Percentiles rank a stretch among this genome's conserved stretches.
phyloP scores from a whole-genome alignment of 257 asterid genomes.

The Leptodermis oblonga region DNA sequence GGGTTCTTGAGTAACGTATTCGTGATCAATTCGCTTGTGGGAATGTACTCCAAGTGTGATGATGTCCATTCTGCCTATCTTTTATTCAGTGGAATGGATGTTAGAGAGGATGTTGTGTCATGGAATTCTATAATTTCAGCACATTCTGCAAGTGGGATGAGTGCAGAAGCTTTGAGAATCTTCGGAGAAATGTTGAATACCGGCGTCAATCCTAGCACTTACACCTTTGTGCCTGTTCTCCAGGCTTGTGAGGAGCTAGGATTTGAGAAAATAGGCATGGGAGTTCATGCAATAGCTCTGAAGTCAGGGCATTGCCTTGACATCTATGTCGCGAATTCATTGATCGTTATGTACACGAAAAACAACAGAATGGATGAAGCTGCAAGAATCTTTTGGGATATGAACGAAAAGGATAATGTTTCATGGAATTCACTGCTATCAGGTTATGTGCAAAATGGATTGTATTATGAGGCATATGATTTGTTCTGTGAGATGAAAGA shows the following conservation, averaged over 20 bases:
- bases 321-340: conserved; percentile 57
- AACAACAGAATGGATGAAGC: conserved; percentile 54
- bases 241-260: conserved; percentile 54
- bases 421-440: conserved; percentile 82
- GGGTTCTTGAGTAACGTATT: conserved; percentile 44
- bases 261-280: conserved; percentile 41
- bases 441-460: conserved; percentile 58
- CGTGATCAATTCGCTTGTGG: conserved; percentile 56
- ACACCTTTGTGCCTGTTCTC: conserved; percentile 75
- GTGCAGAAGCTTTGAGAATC: conserved; percentile 40
- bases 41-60: conserved; percentile 52
- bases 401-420: conserved; percentile 50
- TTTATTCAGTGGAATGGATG: conserved; percentile 42
- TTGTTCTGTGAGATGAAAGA: conserved; percentile 41
- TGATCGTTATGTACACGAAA: conserved; percentile 62
- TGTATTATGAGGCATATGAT: conserved; percentile 36
- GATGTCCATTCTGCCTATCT: conserved; percentile 36
- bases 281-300: conserved; percentile 47
- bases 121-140: conserved; percentile 79
- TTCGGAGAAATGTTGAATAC: conserved; percentile 45
- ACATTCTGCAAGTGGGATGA: conserved; percentile 38
- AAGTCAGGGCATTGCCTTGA: conserved; percentile 40
- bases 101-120: conserved; percentile 50
- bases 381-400: conserved; percentile 36
- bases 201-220: conserved; percentile 47